phyloP scores from a whole-genome alignment of 495 filamentous ascomycete species.

The Podospora conica region DNA sequence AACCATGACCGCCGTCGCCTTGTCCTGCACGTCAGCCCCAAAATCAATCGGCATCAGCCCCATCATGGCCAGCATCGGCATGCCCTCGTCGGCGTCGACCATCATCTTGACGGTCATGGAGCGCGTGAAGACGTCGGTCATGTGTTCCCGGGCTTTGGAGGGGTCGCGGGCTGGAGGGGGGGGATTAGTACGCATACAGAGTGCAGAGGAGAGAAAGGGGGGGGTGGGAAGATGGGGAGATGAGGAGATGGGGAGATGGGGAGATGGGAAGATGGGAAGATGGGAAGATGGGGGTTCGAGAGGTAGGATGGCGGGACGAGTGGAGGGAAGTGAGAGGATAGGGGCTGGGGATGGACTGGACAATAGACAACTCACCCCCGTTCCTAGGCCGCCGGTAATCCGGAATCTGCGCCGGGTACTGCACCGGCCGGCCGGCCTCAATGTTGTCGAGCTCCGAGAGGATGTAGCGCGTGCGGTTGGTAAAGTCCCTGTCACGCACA shows the following conservation, averaged over 20 bases:
- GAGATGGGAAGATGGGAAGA: neutral
- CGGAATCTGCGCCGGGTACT: constrained; percentile 14
- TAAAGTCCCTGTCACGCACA: constrained; percentile 20
- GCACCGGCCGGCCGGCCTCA: constrained; percentile 14
- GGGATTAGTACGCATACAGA: too few species aligned
- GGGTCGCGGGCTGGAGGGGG: neutral
- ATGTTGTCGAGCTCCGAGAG: constrained; percentile 26
- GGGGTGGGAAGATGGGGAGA: too few species aligned
- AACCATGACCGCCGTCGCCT: constrained; percentile 9
- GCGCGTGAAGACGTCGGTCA: constrained; percentile 12
- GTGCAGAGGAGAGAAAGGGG: too few species aligned
- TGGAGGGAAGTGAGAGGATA: too few species aligned
- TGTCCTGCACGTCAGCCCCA: constrained; percentile 24
- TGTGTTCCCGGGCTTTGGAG: constrained; percentile 6
- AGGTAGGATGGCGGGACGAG: too few species aligned
- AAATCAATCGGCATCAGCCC: constrained; percentile 22
- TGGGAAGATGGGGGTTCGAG: neutral
- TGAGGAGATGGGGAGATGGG: neutral
- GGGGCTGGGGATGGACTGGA: too few species aligned
- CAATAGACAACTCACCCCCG: neutral
- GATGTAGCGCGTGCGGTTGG: constrained; percentile 24
- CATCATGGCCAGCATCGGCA: constrained; percentile 9
- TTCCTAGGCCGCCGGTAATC: neutral
- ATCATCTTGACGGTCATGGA: constrained; percentile 8
- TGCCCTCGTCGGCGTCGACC: neutral